Base-by-base conservation (phyloP, 768 basidiomycete genomes). In the Pulveroboletus sp. region DNA sequence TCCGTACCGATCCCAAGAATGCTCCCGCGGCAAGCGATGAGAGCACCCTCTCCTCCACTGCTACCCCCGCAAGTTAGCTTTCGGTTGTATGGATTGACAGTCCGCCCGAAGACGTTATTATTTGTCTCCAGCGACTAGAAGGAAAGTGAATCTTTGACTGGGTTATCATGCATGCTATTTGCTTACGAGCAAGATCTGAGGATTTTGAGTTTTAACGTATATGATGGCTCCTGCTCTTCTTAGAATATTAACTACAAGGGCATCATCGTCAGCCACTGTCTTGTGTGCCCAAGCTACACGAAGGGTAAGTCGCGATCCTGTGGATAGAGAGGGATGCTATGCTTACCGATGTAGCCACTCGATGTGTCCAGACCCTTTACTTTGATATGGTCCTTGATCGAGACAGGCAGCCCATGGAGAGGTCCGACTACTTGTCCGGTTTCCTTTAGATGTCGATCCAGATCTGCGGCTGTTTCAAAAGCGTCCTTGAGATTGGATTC, bases 51-150 rank as follows among this genome's bases (percentile, higher is more conserved):
- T 28, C 76, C 76, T 32, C 76, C 76, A 28, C 73, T 75, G 43
- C 75, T 77, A 21, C 77, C 76, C 33, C 76, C 76, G 12, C 67
- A 57, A 24, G 72, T 73, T 33, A 74, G 57, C 1, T 60, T 61
- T 42, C 71, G 69, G 61, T 80, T 80, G 66, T 72, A 75, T 0
- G 93, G 93, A 62, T 93, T 93, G 15, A 73, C 66, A 1, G 86
- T 79, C 18, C 79, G 74, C 0, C 91, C 93, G 49, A 66, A 69
- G 15, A 68, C 44, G 43, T 80, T 77, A 53, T 78, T 81, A 57
- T 79, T 71, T 24, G 75, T 77, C 46, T 81, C 80, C 40, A 79
- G 62, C 4, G 76, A 71, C 77, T 80, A 49, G 51, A 49, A 46
- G 33, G 27, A 38, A 41, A 10, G 12, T 61, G 30, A 67, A 47